Conservation (phyloP, 1,139 yeast species). For the Saccharomycopsis crataegensis region DNA sequence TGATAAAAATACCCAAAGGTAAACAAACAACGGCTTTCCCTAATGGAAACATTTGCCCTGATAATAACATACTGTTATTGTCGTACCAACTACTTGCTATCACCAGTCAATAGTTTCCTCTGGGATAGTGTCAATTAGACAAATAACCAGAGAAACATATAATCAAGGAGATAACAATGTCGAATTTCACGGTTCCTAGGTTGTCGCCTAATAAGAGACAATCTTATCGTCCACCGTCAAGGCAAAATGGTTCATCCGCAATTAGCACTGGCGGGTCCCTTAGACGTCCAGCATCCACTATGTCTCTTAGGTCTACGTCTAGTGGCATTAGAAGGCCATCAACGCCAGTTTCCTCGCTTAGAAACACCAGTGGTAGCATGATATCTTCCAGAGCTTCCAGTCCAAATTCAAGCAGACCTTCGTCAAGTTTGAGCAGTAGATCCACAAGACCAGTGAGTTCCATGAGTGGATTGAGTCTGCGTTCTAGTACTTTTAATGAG, state of each 20-base stretch:
- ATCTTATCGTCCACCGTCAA: slow-evolving; percentile 3
- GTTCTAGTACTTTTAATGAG: slow-evolving; percentile 2
- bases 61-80: too few relatives aligned
- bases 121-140: neutral
- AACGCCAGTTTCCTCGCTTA: slow-evolving; percentile 8
- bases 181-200: slow-evolving; percentile 9
- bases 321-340: slow-evolving; percentile 12
- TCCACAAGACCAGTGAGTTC: slow-evolving; percentile 11
- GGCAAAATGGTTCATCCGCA: slow-evolving; percentile 1
- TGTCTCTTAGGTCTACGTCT: slow-evolving; percentile 15
- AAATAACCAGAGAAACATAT: neutral
- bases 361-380: slow-evolving; percentile 4
- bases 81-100: too few relatives aligned
- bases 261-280: slow-evolving; percentile 3
- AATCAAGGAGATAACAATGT: neutral
- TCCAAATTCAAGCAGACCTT: slow-evolving; percentile 15
- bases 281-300: slow-evolving; percentile 17
- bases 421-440: slow-evolving; percentile 12
- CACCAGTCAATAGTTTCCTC: neutral
- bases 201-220: slow-evolving; percentile 14
- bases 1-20: neutral
- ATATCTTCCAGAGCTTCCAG: slow-evolving; percentile 11
- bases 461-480: slow-evolving; percentile 5
- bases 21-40: too few relatives aligned
- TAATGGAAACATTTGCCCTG: too few relatives aligned